These are phyloP conservation scores for Piper longum DNA, from an alignment of 164 flowering plant genomes.

Conservation along the genomic window DNA sequence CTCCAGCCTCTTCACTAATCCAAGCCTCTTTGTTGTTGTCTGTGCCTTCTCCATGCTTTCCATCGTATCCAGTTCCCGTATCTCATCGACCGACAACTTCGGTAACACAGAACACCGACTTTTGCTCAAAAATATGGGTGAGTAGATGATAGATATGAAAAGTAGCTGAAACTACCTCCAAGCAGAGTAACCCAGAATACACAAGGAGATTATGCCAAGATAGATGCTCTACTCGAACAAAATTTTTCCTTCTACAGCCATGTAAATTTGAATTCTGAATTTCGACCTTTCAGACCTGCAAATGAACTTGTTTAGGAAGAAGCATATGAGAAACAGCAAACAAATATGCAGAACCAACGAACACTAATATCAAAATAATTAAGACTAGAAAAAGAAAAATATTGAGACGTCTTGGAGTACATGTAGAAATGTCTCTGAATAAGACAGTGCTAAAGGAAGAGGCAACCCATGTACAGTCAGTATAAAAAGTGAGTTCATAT, in stretches of 20 bases:
- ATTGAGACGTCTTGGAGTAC: no score
- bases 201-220: slow-evolving; percentile 52
- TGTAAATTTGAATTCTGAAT: slow-evolving; percentile 52
- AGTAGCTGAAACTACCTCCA: background rate
- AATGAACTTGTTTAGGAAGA: background rate
- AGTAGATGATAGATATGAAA: background rate
- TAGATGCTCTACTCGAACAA: slow-evolving; percentile 54
- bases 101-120: background rate
- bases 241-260: slow-evolving; percentile 29
- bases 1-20: slow-evolving; percentile 1
- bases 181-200: slow-evolving; percentile 57
- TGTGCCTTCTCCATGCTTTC: slow-evolving; percentile 52
- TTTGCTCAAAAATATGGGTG: background rate
- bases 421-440: no score
- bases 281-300: slow-evolving; percentile 61
- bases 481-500: no score
- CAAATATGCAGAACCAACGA: no score
- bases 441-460: no score
- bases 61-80: slow-evolving; percentile 67
- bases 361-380: no score
- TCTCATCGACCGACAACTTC: background rate
- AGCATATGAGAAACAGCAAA: background rate
- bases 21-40: slow-evolving; percentile 11
- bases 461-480: no score
- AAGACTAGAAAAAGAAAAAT: no score